Evolutionary conservation across 208 protist genomes (phyloP), one percentile per base, ranked within the genome.

Genomic region (Leishmania lainsoni): DNA sequence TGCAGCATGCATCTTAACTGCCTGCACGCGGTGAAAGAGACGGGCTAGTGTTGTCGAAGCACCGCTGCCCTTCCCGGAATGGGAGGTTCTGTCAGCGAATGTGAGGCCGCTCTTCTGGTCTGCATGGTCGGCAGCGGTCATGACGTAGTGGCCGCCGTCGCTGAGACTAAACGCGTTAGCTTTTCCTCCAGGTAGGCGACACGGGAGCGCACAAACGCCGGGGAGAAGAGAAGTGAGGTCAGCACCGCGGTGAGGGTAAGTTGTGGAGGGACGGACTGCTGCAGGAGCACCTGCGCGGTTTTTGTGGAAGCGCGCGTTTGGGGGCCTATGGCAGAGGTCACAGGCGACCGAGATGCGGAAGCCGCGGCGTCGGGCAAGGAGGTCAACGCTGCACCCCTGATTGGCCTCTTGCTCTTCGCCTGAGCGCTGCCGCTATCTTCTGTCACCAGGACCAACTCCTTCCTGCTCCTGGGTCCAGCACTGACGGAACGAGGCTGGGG

Each of bases 1-100:
- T 5, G 78, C 68, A 54, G 58, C 72, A 68, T 86, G 78, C 52
- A 75, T 71, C 63, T 82, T 81, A 35, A 86, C 42, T 51, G 66
- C 78, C 78, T 86, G 82, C 65, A 86, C 78, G 22, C 82, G 82
- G 32, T 86, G 82, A 54, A 86, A 86, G 32, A 86, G 82, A 3
- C 68, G 78, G 20, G 78, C 45, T 39, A 86, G 78, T 45, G 78
- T 35, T 52, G 42, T 39, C 22, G 82, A 45, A 49, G 78, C 6
- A 22, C n/a, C 6, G 70, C n/a, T 42, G 65, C 26, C 16, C 32
- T 45, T 52, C 35, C 20, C 61, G 17, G 22, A 42, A 8, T 42
- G 3, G 42, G 59, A 42, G 5, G 45, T 3, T 10, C 16, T 39
- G 79, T 35, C 56, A 5, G 59, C 26, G 26, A 39, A 59, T 45